Base-by-base conservation (phyloP, 345 rosid genomes). In the Angophora floribunda region DNA sequence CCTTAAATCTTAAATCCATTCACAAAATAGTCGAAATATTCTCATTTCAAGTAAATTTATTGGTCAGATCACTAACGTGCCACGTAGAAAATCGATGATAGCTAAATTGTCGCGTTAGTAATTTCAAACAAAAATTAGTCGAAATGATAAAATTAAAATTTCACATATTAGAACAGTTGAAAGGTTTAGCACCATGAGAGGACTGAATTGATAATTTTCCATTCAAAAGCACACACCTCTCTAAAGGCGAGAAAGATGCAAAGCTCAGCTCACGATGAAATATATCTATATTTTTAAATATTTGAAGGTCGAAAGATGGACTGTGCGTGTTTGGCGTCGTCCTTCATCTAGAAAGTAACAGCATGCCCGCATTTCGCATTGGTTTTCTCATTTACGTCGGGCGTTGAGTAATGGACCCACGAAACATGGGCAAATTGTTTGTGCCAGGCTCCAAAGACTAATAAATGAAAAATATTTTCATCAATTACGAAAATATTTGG, bases 21-120 rank as follows among this genome's bases (percentile, higher is more conserved):
- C 67, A 55, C 26, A 55, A 21, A 67, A 67, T 30, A 19, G 30
- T 6, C 22, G 4, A 67, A 67, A 9, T 4, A 7, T 14, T 6
- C 22, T 70, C 45, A 4, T 70, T 70, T 32, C 0, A 2, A 32
- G 4, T 67, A 65, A 65, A n/a, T 65, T 16, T 30, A 7, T 65
- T 9, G 1, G 32, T 61, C 0, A 3, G 67, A 61, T 61, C 2
- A 4, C 16, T 3, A 0, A 1, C 0, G 15, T 15, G 26, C 1
- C 32, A 61, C 6, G 7, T 28, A 61, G 67, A 61, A 26, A 15
- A 61, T 8, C 0, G 1, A 4, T 6, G 32, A 61, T 26, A 28
- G 11, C 7, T 12, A 16, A 4, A 61, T 2, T 1, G 2, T 15
- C 5, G 21, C 8, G 1, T 28, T 61, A 61, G 15, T 3, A 61